These are phyloP conservation scores for Clarireedia hainanense DNA, from an alignment of 2,329 filamentous ascomycete genomes.

Conservation along the genomic window DNA sequence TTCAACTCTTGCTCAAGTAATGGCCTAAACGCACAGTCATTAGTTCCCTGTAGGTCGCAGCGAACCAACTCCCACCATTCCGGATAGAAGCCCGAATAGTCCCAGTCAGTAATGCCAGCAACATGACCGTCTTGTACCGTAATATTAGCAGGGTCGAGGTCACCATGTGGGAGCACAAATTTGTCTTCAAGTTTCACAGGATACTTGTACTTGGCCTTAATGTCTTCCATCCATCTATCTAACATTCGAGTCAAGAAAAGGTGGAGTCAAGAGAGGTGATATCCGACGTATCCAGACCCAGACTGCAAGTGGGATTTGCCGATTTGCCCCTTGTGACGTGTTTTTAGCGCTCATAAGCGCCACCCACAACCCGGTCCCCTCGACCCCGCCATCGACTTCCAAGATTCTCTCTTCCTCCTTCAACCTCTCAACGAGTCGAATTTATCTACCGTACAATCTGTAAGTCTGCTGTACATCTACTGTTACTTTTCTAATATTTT, in stretches of 20 bases:
- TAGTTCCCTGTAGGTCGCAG: no score
- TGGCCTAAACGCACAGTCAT: no score
- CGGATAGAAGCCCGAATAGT: background rate
- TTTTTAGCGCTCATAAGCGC: background rate
- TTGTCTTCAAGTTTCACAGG: background rate
- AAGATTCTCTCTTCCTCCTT: background rate
- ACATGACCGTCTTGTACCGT: conserved; percentile 2
- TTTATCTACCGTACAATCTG: background rate
- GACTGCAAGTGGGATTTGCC: no score
- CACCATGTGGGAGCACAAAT: conserved; percentile 1
- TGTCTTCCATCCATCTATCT: background rate
- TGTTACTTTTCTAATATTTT: no score
- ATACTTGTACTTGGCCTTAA: background rate
- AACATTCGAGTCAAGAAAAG: background rate
- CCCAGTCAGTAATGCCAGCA: conserved; percentile 1
- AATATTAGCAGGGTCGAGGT: background rate
- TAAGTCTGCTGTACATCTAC: background rate
- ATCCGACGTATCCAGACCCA: background rate
- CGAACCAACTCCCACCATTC: background rate
- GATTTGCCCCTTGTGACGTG: background rate
- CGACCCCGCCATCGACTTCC: background rate
- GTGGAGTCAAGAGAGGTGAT: no score
- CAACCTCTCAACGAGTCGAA: background rate
- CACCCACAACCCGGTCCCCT: background rate
- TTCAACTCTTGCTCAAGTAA: no score